Evolutionary conservation across 306 rosid genomes (phyloP).

Genomic region (Vicia villosa): DNA sequence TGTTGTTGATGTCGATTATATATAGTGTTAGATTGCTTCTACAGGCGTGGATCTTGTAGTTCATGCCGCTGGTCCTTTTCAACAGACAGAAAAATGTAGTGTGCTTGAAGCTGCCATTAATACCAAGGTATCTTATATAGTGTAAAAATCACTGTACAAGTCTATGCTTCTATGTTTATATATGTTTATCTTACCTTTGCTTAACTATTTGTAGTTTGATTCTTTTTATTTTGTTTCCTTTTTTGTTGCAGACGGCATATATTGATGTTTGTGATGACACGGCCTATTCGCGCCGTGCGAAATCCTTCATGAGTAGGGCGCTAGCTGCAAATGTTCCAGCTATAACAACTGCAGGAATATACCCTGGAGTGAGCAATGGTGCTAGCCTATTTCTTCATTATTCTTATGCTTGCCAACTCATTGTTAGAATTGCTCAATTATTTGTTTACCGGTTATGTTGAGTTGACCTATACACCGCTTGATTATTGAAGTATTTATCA

Average conservation of each 20-base stretch:
- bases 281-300: slow-evolving; percentile 61
- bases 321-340: slow-evolving; percentile 83
- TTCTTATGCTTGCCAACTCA: slow-evolving; percentile 37
- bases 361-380: slow-evolving; percentile 99
- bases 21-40: slow-evolving; percentile 32
- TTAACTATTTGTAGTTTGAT: background rate
- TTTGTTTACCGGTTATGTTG: background rate
- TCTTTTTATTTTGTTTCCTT: background rate
- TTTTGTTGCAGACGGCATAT: slow-evolving; percentile 73
- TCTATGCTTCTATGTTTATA: background rate
- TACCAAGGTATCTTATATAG: slow-evolving; percentile 53
- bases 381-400: slow-evolving; percentile 38
- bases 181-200: background rate
- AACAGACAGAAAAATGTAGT: slow-evolving; percentile 68
- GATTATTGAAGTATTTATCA: background rate
- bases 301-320: slow-evolving; percentile 64
- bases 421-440: slow-evolving; percentile 21
- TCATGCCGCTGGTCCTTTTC: slow-evolving; percentile 97
- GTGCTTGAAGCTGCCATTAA: slow-evolving; percentile 91
- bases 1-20: slow-evolving; percentile 13
- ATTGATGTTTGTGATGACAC: slow-evolving; percentile 90
- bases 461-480: slow-evolving; percentile 16
- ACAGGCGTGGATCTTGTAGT: slow-evolving; percentile 90
- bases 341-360: slow-evolving; percentile 84
- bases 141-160: background rate